Percentiles rank a stretch among this genome's conserved stretches.
phyloP scores from a whole-genome alignment of 805 yeast genomes.

The Saturnispora quitensis region DNA sequence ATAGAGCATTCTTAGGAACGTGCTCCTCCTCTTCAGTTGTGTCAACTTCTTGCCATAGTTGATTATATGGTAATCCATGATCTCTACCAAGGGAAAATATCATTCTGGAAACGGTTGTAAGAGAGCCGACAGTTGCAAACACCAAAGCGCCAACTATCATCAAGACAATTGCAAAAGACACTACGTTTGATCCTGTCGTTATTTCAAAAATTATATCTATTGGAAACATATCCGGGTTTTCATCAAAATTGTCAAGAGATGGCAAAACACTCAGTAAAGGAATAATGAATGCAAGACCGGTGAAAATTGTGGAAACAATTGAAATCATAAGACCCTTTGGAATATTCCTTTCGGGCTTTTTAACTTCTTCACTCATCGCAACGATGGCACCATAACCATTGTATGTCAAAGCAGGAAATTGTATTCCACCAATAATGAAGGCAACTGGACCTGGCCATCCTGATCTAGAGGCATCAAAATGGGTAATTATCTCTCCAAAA shows the following conservation, averaged over 20 bases:
- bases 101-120: conserved; percentile 76
- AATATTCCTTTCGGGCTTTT: conserved; percentile 61
- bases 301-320: conserved; percentile 52
- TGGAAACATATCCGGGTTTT: conserved; percentile 64
- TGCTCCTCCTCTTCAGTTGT: conserved; percentile 40
- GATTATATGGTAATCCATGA: conserved; percentile 62
- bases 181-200: conserved; percentile 57
- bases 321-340: conserved; percentile 66
- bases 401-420: conserved; percentile 68
- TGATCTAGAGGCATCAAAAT: conserved; percentile 61
- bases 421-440: conserved; percentile 72
- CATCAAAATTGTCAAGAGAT: conserved; percentile 48
- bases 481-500: conserved; percentile 48
- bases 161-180: conserved; percentile 59
- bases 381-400: conserved; percentile 80
- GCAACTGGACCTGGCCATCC: conserved; percentile 72
- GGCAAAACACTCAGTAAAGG: conserved; percentile 70
- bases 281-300: conserved; percentile 62
- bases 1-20: conserved; percentile 63
- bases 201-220: conserved; percentile 67
- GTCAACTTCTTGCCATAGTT: conserved; percentile 59
- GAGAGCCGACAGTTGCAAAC: conserved; percentile 71
- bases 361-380: conserved; percentile 75
- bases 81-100: conserved; percentile 79
- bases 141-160: conserved; percentile 60